Evolutionary conservation across 495 filamentous ascomycete genomes (phyloP), one percentile per base, ranked within the genome.

Genomic region (Hypoxylon rickii): DNA sequence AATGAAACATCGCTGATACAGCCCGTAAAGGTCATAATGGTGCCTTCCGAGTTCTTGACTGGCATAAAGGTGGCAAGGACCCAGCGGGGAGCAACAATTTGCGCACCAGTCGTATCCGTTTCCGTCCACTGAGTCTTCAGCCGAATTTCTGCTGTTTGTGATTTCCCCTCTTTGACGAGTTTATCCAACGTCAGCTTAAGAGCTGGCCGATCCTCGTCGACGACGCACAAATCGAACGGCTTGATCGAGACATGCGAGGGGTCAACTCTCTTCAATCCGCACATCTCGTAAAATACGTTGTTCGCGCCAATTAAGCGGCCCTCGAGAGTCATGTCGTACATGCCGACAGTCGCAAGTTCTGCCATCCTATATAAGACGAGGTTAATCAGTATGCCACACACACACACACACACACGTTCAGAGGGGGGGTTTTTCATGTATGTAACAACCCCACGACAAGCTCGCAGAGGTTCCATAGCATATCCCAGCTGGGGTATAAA

Each of bases 1-100:
- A 86, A 77, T 32, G 75, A 76, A 39, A 77, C 78, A 63, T 79
- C 75, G 8, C 78, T 78, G 44, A 82, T 70, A 72, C 86, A 84
- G 19, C 86, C 87, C 46, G 88, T 88, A 26, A 89, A 81, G 61
- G 83, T 83, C 72, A 86, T 84, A 38, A 89, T 73, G 16, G 64
- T 69, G 3, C 85, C 86, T 10, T 75, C 63, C 15, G 75, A 72
- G 55, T 81, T 73, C 48, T 72, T 82, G 63, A 88, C 86, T 12
- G 86, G 86, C 65, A 85, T 88, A 1, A 85, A 86, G 49, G 78
- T 85, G 73, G 87, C 82, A 22, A 89, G 70, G 5, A 85, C 85
- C 87, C 87, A 90, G 1, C 58, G 58, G 29, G 58, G 58, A 6
- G 58, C 58, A 33, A 37, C 32, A 20, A 77, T 72, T 43, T 82